Evolutionary conservation across 441 rosid genomes (phyloP).

Genomic region (Daphne laureola): DNA sequence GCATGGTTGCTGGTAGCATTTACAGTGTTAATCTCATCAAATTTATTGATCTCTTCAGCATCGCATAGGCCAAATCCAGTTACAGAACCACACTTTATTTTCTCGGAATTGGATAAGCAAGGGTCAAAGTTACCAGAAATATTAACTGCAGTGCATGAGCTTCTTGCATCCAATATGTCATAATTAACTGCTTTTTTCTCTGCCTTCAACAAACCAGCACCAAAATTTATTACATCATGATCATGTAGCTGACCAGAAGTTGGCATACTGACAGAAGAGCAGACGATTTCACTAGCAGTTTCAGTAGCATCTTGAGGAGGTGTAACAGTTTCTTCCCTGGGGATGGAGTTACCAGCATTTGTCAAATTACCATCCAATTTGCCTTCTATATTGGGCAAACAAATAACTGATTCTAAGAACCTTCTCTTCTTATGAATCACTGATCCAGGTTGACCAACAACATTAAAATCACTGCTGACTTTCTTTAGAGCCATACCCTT

Average conservation of each 20-base stretch:
- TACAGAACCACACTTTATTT: conserved; percentile 5
- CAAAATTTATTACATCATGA: conserved; percentile 21
- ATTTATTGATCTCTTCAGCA: conserved; percentile 21
- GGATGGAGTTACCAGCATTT: conserved; percentile 17
- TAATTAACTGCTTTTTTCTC: conserved; percentile 24
- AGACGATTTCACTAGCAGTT: conserved; percentile 14
- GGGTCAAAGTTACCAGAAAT: conserved; percentile 14
- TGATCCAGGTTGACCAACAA: conserved; percentile 13
- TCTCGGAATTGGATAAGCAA: conserved; percentile 17
- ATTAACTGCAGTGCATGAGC: conserved; percentile 12
- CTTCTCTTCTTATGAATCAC: conserved; percentile 30
- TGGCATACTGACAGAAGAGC: conserved; percentile 17
- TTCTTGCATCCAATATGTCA: conserved; percentile 20
- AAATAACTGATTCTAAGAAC: conserved; percentile 20
- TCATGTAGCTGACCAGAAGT: conserved; percentile 19
- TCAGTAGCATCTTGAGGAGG: conserved; percentile 18
- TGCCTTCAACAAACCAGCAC: conserved; percentile 24
- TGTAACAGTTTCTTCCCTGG: conserved; percentile 16
- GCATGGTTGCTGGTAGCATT: conserved; percentile 25
- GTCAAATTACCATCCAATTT: conserved; percentile 20
- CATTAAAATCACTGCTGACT: conserved; percentile 14
- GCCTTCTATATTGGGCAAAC: conserved; percentile 24
- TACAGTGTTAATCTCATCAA: conserved; percentile 19
- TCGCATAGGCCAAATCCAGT: conserved; percentile 6
- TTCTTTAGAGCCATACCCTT: conserved; percentile 16